A percentile compares a stretch with the other conserved stretches of the same genome.
Evolutionary conservation across 2,329 filamentous ascomycete species (phyloP).

Genomic region (Phyllosticta citriasiana): DNA sequence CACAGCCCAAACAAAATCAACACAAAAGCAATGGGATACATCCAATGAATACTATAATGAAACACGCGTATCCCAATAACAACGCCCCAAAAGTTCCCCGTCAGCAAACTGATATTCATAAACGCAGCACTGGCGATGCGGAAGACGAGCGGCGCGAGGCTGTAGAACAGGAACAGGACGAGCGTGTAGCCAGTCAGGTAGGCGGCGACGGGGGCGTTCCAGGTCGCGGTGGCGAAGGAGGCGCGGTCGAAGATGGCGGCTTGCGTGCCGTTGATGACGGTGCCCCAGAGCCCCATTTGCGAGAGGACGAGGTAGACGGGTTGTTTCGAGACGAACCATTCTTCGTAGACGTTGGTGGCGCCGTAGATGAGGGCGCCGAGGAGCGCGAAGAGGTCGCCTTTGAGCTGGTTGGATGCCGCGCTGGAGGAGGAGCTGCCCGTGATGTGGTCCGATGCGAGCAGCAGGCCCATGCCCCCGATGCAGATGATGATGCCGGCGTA

Average conservation of each 20-base stretch:
- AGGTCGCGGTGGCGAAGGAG: constrained; percentile 47
- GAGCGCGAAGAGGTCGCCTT: constrained; percentile 87
- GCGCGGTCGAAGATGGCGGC: constrained; percentile 83
- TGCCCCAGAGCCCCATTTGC: constrained; percentile 76
- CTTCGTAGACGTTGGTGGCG: constrained; percentile 81
- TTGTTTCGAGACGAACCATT: constrained; percentile 80
- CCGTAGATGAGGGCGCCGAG: constrained; percentile 87
- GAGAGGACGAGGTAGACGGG: constrained; percentile 90
- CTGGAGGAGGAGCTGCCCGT: constrained; percentile 54
- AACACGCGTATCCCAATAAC: constrained; percentile 87
- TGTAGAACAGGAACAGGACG: constrained; percentile 76
- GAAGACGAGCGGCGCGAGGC: constrained; percentile 74
- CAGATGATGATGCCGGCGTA: constrained; percentile 79
- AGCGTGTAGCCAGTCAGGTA: constrained; percentile 89
- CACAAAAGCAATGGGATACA: constrained; percentile 94
- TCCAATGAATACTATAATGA: constrained; percentile 66
- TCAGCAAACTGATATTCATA: constrained; percentile 91
- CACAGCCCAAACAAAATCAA: constrained; percentile 79
- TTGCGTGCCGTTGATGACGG: constrained; percentile 78
- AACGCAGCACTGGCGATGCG: constrained; percentile 87
- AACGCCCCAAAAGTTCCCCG: constrained; percentile 94
- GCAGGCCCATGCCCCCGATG: constrained; percentile 80
- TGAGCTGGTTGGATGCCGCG: constrained; percentile 60
- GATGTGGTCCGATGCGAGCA: constrained; percentile 81
- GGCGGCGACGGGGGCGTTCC: constrained; percentile 51